Conservation (phyloP, 176 grass and related monocot species). For the Triticum timopheevii region DNA sequence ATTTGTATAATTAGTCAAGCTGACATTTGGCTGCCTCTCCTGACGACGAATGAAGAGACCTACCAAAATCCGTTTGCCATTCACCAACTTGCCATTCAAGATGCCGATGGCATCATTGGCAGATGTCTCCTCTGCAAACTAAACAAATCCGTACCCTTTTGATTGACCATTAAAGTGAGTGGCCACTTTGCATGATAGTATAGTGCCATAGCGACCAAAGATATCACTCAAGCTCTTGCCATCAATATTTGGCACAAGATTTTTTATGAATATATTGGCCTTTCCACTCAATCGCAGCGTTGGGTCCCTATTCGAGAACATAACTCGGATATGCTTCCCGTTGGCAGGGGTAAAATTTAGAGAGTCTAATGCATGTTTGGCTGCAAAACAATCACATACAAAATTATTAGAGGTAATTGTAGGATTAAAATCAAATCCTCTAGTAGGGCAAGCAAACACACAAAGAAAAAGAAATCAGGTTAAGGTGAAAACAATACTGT, state of each 20-base stretch:
- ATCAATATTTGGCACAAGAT: conserved; percentile 46
- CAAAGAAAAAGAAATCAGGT: too few species aligned
- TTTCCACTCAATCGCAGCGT: too few species aligned
- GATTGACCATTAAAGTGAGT: conserved; percentile 35
- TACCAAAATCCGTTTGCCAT: conserved; percentile 42
- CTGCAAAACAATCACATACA: too few species aligned
- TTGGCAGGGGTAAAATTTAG: too few species aligned
- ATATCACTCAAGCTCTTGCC: background rate
- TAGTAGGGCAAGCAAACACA: too few species aligned
- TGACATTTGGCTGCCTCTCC: conserved; percentile 5
- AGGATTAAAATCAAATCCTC: too few species aligned
- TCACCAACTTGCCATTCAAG: conserved; percentile 48
- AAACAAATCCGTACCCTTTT: conserved; percentile 53
- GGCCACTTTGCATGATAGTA: conserved; percentile 52
- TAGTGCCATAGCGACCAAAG: conserved; percentile 34
- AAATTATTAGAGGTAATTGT: too few species aligned
- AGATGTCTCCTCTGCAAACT: conserved; percentile 33
- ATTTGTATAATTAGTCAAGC: background rate
- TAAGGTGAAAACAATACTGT: too few species aligned
- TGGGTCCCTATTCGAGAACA: too few species aligned
- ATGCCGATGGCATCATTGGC: conserved; percentile 36
- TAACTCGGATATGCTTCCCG: too few species aligned
- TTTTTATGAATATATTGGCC: conserved; percentile 24
- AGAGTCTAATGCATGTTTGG: too few species aligned
- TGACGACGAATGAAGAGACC: conserved; percentile 21